A percentile compares a stretch with the other conserved stretches of the same genome.
These are phyloP conservation scores for Inga laurina DNA, from an alignment of 306 rosid species.

Conservation along the genomic window DNA sequence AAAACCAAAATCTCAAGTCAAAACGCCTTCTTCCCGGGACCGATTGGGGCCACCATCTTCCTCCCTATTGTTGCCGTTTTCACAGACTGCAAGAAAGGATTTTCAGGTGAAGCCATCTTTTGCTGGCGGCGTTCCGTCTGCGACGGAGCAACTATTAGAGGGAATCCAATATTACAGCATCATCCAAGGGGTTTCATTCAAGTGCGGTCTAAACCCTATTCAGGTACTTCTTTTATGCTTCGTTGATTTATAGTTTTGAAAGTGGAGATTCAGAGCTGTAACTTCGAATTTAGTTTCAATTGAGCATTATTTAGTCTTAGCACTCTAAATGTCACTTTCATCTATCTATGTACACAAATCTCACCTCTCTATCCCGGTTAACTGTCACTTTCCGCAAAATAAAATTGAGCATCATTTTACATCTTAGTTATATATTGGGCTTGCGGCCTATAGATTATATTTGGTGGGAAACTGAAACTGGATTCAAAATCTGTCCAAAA, in stretches of 20 bases:
- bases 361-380: not conserved
- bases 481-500: not conserved
- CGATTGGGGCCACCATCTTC: not conserved
- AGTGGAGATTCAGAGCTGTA: not conserved
- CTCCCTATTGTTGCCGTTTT: not conserved
- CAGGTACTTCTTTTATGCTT: constrained; percentile 55
- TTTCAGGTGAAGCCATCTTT: not conserved
- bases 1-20: not conserved
- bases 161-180: not conserved
- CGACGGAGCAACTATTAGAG: not conserved
- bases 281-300: constrained; percentile 16
- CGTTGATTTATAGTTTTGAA: not conserved
- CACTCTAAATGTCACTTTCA: not conserved
- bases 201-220: constrained; percentile 83
- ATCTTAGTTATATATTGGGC: not conserved
- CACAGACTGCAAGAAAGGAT: not conserved
- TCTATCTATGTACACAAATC: not conserved
- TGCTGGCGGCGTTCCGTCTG: not conserved
- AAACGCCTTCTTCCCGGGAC: not conserved
- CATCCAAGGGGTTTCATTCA: constrained; percentile 75
- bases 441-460: not conserved
- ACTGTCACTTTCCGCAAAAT: not conserved
- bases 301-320: not conserved
- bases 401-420: not conserved
- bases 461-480: not conserved